These are phyloP conservation scores for Tuber aestivum DNA, from an alignment of 495 filamentous ascomycete species.

Conservation along the genomic window DNA sequence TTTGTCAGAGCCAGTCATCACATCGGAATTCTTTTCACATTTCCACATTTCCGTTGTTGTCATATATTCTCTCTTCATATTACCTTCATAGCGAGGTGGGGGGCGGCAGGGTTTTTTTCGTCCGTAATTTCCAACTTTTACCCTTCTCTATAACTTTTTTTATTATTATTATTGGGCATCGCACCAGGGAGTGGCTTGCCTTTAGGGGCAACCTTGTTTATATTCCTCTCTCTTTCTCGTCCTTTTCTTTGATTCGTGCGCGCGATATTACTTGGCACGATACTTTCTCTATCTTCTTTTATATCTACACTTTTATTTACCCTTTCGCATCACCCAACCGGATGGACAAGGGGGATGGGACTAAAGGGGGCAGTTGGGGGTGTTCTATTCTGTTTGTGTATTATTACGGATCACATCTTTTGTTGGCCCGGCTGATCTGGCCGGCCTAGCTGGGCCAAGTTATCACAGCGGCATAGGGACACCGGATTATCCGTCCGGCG, in stretches of 20 bases:
- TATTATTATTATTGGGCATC: not conserved
- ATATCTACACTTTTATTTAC: constrained; percentile 3
- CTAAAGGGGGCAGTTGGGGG: not conserved
- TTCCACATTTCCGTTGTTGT: not conserved
- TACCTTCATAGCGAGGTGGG: constrained; percentile 1
- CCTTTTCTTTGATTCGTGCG: not conserved
- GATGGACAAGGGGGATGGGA: not conserved
- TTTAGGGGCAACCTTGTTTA: not conserved
- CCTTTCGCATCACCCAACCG: not conserved
- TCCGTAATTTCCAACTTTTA: not conserved
- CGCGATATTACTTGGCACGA: not conserved
- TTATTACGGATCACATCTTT: not conserved
- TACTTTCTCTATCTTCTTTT: not conserved
- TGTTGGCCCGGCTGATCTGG: not conserved
- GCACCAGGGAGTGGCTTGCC: not conserved
- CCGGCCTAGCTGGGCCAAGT: not conserved
- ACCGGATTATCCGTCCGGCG: not conserved
- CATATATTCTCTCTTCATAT: not conserved
- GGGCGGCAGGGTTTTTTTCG: not conserved
- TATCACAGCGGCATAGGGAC: not conserved
- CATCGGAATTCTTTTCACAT: constrained; percentile 9
- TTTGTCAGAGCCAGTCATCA: not conserved
- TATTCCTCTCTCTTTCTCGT: not conserved
- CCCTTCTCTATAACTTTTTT: not conserved
- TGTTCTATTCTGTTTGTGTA: not conserved